phyloP scores from a whole-genome alignment of 768 basidiomycete genomes.

The Pulveroboletus sp. region DNA sequence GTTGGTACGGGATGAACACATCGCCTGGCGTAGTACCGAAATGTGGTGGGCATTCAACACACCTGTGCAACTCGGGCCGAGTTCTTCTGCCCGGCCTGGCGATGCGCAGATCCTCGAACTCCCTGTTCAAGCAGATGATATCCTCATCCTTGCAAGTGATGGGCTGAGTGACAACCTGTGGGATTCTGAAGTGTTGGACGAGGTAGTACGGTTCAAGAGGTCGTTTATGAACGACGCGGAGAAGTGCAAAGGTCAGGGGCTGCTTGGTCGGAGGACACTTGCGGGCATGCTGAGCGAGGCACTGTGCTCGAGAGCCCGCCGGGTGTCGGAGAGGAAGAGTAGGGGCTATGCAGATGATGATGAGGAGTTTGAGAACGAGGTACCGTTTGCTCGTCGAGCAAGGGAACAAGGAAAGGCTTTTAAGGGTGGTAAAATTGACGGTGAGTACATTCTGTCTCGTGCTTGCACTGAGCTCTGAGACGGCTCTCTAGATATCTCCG shows the following conservation, averaged over 20 bases:
- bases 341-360: conserved; percentile 21
- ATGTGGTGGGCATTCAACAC: conserved; percentile 88
- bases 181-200: conserved; percentile 84
- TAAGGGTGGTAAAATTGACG: conserved; percentile 81
- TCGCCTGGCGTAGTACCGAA: conserved; percentile 84
- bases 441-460: conserved; percentile 35
- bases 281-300: conserved; percentile 75
- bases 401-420: conserved; percentile 68
- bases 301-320: conserved; percentile 69
- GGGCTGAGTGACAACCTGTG: conserved; percentile 84
- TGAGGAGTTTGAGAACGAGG: conserved; percentile 42
- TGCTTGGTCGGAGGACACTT: conserved; percentile 48
- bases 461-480: not conserved
- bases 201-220: conserved; percentile 56
- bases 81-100: conserved; percentile 54
- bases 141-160: conserved; percentile 77
- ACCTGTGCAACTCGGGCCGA: conserved; percentile 61
- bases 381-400: conserved; percentile 83
- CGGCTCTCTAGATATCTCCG: conserved; percentile 50
- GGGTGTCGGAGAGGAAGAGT: conserved; percentile 53
- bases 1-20: conserved; percentile 71
- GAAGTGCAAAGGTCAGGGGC: conserved; percentile 12
- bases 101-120: conserved; percentile 68
- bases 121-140: conserved; percentile 65
- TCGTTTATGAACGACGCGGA: conserved; percentile 29